Conservation (phyloP, 2,329 filamentous ascomycete genomes). For the Fusarium sp. region DNA sequence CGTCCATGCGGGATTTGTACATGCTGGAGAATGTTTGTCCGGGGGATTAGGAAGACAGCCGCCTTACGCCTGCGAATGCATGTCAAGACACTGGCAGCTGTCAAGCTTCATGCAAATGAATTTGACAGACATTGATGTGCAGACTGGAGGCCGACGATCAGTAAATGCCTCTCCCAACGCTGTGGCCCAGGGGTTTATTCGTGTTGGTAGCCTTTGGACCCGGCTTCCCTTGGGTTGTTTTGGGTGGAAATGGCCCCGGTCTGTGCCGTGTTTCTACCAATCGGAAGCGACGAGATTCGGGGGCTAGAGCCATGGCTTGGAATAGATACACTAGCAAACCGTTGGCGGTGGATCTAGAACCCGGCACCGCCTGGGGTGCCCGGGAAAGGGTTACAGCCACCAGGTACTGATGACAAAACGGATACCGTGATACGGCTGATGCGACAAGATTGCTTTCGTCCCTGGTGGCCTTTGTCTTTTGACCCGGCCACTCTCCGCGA, state of each 20-base stretch:
- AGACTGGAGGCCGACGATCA: neutral
- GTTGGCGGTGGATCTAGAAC: neutral
- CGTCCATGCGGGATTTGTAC: too few species aligned
- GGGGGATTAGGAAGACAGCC: too few species aligned
- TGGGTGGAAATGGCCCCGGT: neutral
- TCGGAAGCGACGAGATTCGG: neutral
- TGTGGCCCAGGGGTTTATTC: neutral
- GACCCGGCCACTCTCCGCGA: neutral
- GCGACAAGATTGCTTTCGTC: neutral
- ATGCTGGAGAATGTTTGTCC: too few species aligned
- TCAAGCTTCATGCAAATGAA: neutral
- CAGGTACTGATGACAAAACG: slow-evolving; percentile 8
- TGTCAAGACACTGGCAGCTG: neutral
- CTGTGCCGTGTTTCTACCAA: neutral
- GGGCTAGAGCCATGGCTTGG: neutral
- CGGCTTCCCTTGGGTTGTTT: neutral
- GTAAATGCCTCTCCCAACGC: too few species aligned
- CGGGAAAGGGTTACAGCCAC: neutral
- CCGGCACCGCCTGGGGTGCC: neutral
- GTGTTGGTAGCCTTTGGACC: neutral
- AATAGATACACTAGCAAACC: neutral
- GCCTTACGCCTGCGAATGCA: neutral
- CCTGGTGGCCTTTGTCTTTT: neutral
- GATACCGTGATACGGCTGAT: slow-evolving; percentile 9
- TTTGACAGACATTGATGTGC: neutral